Percentiles rank a stretch among this genome's conserved stretches.
These are phyloP conservation scores for Ottelia alismoides DNA, from an alignment of 106 monocot species.

Conservation along the genomic window DNA sequence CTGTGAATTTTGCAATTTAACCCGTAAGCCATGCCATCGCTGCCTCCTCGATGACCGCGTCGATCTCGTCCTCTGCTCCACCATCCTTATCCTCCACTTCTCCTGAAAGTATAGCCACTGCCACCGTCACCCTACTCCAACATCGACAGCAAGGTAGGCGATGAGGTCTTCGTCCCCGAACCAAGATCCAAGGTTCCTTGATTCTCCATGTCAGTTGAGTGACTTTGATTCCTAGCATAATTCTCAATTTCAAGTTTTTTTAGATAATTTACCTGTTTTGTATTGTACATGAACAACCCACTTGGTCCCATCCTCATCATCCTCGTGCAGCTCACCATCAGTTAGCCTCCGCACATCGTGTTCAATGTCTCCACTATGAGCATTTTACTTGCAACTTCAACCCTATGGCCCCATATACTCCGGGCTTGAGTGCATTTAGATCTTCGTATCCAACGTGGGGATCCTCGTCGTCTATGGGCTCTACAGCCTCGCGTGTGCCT, in stretches of 20 bases:
- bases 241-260: no score
- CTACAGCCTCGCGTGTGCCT: constrained; percentile 9
- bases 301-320: constrained; percentile 31
- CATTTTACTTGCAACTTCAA: constrained; percentile 50
- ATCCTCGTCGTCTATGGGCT: constrained; percentile 11
- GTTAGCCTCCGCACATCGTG: constrained; percentile 64
- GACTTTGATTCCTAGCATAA: no score
- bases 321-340: constrained; percentile 26
- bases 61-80: constrained; percentile 51
- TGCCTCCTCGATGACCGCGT: constrained; percentile 43
- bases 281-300: constrained; percentile 57
- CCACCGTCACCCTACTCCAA: constrained; percentile 80
- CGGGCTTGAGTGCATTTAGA: constrained; percentile 22
- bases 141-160: constrained; percentile 53
- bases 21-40: constrained; percentile 79
- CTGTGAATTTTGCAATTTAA: no score
- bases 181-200: constrained; percentile 25
- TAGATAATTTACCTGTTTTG: no score
- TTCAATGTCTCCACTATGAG: constrained; percentile 48
- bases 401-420: constrained; percentile 50
- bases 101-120: constrained; percentile 81
- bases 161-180: constrained; percentile 78
- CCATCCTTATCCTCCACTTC: constrained; percentile 67
- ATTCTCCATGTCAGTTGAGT: no score
- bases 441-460: constrained; percentile 3